phyloP scores from a whole-genome alignment of 1,139 yeast genomes.

The Saccharomycopsis hybrid region DNA sequence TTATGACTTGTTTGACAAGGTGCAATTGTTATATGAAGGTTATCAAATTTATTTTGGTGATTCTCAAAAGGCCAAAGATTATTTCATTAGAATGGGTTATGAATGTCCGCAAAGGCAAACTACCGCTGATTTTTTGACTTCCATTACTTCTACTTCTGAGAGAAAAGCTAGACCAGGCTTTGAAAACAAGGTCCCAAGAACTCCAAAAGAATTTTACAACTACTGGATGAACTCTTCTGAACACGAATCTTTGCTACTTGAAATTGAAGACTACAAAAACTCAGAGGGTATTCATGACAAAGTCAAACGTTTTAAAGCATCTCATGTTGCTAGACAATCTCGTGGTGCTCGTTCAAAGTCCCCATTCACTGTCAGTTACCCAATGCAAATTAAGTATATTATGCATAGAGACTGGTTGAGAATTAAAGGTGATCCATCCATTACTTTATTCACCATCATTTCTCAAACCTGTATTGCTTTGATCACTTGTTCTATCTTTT shows the following conservation, averaged over 20 bases:
- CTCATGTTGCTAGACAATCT: constrained; percentile 49
- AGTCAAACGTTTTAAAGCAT: constrained; percentile 31
- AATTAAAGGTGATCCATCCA: constrained; percentile 54
- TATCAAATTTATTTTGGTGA: constrained; percentile 72
- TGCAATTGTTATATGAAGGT: constrained; percentile 67
- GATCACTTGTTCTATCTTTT: constrained; percentile 59
- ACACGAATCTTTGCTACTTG: constrained; percentile 35
- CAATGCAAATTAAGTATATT: constrained; percentile 43
- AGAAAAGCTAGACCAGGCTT: constrained; percentile 43
- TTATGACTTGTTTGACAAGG: constrained; percentile 63
- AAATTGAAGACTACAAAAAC: constrained; percentile 35
- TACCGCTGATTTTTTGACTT: constrained; percentile 75
- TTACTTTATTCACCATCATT: constrained; percentile 46
- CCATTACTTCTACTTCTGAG: constrained; percentile 57
- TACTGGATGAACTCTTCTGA: constrained; percentile 65
- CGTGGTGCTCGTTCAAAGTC: constrained; percentile 40
- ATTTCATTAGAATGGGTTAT: constrained; percentile 63
- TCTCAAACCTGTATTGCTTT: constrained; percentile 58
- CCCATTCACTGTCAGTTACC: constrained; percentile 54
- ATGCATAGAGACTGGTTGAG: constrained; percentile 51
- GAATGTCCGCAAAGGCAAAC: constrained; percentile 72
- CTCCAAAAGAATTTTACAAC: constrained; percentile 62
- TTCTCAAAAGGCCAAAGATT: constrained; percentile 49
- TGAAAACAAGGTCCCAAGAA: constrained; percentile 51
- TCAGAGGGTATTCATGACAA: constrained; percentile 19